Evolutionary conservation across 2,329 filamentous ascomycete genomes (phyloP), one percentile per base, ranked within the genome.

Genomic region (Leptodontidium sp.): DNA sequence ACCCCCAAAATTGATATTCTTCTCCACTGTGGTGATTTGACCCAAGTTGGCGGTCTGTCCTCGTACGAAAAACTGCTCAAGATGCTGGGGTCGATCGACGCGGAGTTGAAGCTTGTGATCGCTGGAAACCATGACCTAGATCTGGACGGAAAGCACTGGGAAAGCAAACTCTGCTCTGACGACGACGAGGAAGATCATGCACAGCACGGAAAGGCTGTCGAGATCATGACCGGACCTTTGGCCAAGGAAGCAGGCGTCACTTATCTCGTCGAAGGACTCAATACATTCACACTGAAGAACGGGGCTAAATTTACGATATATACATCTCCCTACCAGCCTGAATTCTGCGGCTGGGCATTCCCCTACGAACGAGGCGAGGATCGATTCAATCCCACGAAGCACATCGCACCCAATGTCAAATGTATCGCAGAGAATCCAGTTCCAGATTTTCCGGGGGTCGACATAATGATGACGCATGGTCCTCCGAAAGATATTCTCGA

Each of bases 61-160:
- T 71, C 77, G n/a, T 80, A 79, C 70, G 65, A 75, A n/a, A 67
- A 69, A 2, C 70, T 77, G 1, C 53, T 82, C 0, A 49, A 66
- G 21, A 71, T 75, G 61, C 68, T 76, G 1, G 61, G 68, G 14
- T 72, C 73, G 0, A 82, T 86, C 45, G 78, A 85, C 15, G 87
- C 87, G 1, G 82, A 84, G 9, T 76, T 90, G 5, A 90, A 90
- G 73, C 80, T 90, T 29, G 84, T 90, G 24, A 89, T 90, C 68
- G 84, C 88, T 0, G 88, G 88, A 0, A 90, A 90, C 74, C 88
- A 90, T 77, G 88, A 90, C 73, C 80, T 88, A 53, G 85, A 83
- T 4, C 81, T 90, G 0, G 87, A 90, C 70, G n/a, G 38, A 29
- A 43, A 70, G 2, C 68, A 66, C 24, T 74, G 72, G 69, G 52